Evolutionary conservation across 73 alveolate genomes (phyloP), one percentile per base, ranked within the genome.

Genomic region (Paraurostyla sp.): DNA sequence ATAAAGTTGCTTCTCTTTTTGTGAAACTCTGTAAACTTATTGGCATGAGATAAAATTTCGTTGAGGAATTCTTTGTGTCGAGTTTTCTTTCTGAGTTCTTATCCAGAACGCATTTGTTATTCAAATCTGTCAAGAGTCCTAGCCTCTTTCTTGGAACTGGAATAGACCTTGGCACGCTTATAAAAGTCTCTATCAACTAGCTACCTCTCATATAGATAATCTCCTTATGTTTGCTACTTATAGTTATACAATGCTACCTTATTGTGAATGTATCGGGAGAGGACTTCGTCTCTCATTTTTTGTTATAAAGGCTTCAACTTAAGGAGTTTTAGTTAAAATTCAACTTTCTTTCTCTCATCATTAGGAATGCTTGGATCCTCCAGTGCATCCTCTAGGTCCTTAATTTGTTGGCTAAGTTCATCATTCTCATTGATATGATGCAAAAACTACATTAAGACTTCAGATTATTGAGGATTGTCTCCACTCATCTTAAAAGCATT

Each of bases 21-120:
- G 85, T 97, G 99, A 63, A 91, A 95, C 76, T 98, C 99, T 54
- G 65, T 58, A 86, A 96, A 98, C 52, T 92, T 95, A 43, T 91
- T 95, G 73, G 97, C 93, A 62, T 96, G 97, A 43, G 88, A 92
- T 32, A 94, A 87, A 30, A 98, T 85, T 57, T 97, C 96, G 56
- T 95, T 89, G 76, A 98, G 85, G 71, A 98, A 93, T 88, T 97
- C 98, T 92, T 89, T 97, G 71, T 98, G 99, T 45, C 95, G 92
- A 11, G 97, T 93, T 57, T 96, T 98, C 94, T 95, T 98, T 54
- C 99, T 82, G 71, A 85, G 86, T 75, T 94, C 98, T 50, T 93
- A 92, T 43, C 98, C 99, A 59, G 88, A 82, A 83, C 97, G 71
- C 89, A 96, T 91, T 76, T 90, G 88, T 80, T 89, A 89, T 88